phyloP scores from a whole-genome alignment of 345 rosid species.

The Physaria fendleri region DNA sequence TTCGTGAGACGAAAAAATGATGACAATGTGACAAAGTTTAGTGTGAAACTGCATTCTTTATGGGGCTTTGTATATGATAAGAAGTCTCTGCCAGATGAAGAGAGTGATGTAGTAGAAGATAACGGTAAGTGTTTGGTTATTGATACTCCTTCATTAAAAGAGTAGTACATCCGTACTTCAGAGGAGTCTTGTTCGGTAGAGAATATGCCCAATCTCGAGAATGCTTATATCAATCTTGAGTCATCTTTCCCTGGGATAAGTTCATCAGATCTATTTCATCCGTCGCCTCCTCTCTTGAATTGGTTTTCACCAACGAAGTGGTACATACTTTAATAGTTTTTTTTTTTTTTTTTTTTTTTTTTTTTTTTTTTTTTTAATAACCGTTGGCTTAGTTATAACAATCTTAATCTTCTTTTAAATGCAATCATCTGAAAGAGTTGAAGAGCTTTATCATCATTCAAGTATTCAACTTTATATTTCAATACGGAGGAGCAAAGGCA shows the following conservation, averaged over 20 bases:
- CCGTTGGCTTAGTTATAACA: too few relatives aligned
- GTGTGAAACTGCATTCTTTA: neutral
- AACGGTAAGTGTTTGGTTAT: neutral
- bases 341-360: too few relatives aligned
- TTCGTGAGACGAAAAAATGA: neutral
- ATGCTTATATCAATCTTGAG: neutral
- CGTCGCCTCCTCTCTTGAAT: neutral
- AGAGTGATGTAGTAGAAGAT: neutral
- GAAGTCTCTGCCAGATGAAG: neutral
- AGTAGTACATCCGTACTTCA: neutral
- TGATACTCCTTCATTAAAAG: neutral
- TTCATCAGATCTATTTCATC: neutral
- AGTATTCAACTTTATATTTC: neutral
- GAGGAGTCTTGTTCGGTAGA: neutral
- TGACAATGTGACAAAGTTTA: neutral
- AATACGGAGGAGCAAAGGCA: neutral
- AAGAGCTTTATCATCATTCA: neutral
- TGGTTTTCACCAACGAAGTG: neutral
- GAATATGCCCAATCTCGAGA: neutral
- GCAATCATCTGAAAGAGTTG: neutral
- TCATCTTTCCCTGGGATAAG: neutral
- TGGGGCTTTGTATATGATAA: neutral
- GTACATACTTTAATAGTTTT: too few relatives aligned
- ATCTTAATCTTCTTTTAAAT: neutral
- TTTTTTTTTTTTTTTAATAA: too few relatives aligned